These are phyloP conservation scores for Fusarium heterosporum DNA, from an alignment of 2,329 filamentous ascomycete species.

Conservation along the genomic window DNA sequence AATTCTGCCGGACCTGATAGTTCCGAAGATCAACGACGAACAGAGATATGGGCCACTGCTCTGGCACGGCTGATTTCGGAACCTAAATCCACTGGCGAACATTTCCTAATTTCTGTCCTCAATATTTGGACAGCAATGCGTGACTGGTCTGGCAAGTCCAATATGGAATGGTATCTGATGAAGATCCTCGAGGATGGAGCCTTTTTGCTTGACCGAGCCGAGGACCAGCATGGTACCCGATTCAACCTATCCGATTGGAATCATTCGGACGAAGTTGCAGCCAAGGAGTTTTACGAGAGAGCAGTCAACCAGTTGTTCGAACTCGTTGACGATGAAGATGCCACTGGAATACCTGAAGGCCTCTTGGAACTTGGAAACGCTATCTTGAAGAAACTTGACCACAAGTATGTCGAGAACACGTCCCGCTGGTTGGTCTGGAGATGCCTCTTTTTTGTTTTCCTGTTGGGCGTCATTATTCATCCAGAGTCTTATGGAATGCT, in stretches of 20 bases:
- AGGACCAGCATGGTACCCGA: constrained; percentile 79
- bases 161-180: constrained; percentile 95
- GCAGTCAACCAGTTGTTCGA: constrained; percentile 86
- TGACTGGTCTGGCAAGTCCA: constrained; percentile 89
- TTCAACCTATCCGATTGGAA: constrained; percentile 79
- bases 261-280: constrained; percentile 82
- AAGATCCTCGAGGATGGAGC: constrained; percentile 92
- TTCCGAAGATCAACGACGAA: constrained; percentile 80
- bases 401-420: constrained; percentile 77
- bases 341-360: constrained; percentile 86
- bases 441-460: constrained; percentile 91
- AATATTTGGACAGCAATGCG: constrained; percentile 89
- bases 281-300: constrained; percentile 88
- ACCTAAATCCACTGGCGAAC: constrained; percentile 79
- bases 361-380: constrained; percentile 87
- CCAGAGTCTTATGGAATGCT: constrained; percentile 86
- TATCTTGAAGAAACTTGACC: constrained; percentile 81
- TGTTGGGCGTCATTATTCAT: constrained; percentile 85
- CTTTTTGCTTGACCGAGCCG: constrained; percentile 87
- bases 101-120: constrained; percentile 84
- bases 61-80: constrained; percentile 86
- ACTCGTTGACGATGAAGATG: constrained; percentile 85
- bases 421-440: constrained; percentile 87
- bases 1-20: constrained; percentile 86
- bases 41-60: constrained; percentile 88